Evolutionary conservation across 495 filamentous ascomycete species (phyloP).

Genomic region (Trichoderma parareesei): DNA sequence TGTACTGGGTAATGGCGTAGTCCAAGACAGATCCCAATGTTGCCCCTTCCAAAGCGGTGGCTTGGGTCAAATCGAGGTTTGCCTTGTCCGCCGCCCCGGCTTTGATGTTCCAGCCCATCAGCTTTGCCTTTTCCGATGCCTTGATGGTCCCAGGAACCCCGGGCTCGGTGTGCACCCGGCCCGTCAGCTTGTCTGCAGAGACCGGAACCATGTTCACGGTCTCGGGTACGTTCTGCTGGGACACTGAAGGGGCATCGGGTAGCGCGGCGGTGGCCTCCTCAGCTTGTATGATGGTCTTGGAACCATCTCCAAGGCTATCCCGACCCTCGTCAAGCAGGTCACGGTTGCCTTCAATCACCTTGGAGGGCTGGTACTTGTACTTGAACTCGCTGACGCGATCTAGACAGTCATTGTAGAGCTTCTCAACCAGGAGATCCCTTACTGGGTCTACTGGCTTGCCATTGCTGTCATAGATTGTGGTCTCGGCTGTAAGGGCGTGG

Average conservation of each 20-base stretch:
- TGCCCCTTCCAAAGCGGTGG: constrained; percentile 51
- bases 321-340: constrained; percentile 75
- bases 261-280: constrained; percentile 50
- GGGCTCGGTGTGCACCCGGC: constrained; percentile 50
- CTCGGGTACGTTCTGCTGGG: constrained; percentile 39
- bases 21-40: constrained; percentile 86
- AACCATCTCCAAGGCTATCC: constrained; percentile 63
- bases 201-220: constrained; percentile 48
- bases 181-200: constrained; percentile 50
- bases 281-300: constrained; percentile 60
- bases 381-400: constrained; percentile 87
- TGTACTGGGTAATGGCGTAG: constrained; percentile 79
- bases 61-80: constrained; percentile 64
- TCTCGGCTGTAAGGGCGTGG: constrained; percentile 73
- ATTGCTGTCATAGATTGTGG: constrained; percentile 83
- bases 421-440: constrained; percentile 78
- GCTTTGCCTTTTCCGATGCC: constrained; percentile 58
- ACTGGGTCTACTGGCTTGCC: constrained; percentile 69
- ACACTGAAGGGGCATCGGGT: constrained; percentile 36
- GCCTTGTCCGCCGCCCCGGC: constrained; percentile 51
- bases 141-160: constrained; percentile 51
- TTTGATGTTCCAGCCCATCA: constrained; percentile 76
- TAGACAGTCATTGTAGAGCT: constrained; percentile 86
- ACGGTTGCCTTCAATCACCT: constrained; percentile 75
- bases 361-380: constrained; percentile 56